These are phyloP conservation scores for Neopestalotiopsis rosae DNA, from an alignment of 2,329 filamentous ascomycete species.

Conservation along the genomic window DNA sequence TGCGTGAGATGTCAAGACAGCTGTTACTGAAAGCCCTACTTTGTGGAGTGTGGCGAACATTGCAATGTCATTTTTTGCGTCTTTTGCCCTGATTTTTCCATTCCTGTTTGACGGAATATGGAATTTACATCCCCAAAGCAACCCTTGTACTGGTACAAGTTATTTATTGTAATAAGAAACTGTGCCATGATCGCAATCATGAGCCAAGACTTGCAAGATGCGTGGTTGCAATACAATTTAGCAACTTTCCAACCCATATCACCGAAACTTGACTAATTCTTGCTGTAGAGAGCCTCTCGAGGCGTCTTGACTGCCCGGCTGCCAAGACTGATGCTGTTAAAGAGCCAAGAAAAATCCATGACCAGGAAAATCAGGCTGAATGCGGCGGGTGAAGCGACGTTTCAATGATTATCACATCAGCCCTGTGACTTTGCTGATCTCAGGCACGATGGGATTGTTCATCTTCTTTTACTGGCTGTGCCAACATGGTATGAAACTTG, in stretches of 20 bases:
- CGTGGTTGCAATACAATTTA: not conserved
- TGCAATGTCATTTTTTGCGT: too few relatives aligned
- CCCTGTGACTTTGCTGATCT: not conserved
- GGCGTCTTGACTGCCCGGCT: not conserved
- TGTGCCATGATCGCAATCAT: not conserved
- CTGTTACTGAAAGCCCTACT: too few relatives aligned
- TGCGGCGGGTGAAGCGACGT: not conserved
- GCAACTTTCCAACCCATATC: not conserved
- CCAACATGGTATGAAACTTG: too few relatives aligned
- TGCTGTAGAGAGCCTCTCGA: not conserved
- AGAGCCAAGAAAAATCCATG: not conserved
- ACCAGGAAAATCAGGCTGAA: not conserved
- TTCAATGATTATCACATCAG: not conserved
- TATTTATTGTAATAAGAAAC: not conserved
- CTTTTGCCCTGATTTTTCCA: too few relatives aligned
- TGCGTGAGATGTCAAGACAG: too few relatives aligned
- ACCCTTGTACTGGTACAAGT: constrained; percentile 3
- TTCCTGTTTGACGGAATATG: too few relatives aligned
- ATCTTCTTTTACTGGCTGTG: too few relatives aligned
- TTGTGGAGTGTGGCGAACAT: too few relatives aligned
- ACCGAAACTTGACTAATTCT: not conserved
- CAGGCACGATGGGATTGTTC: not conserved
- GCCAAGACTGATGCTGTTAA: not conserved
- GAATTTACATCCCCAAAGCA: not conserved
- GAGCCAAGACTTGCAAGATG: too few relatives aligned